Base-by-base conservation (phyloP, 352 stramenopile species). In the Phytophthora fragariaefolia region DNA sequence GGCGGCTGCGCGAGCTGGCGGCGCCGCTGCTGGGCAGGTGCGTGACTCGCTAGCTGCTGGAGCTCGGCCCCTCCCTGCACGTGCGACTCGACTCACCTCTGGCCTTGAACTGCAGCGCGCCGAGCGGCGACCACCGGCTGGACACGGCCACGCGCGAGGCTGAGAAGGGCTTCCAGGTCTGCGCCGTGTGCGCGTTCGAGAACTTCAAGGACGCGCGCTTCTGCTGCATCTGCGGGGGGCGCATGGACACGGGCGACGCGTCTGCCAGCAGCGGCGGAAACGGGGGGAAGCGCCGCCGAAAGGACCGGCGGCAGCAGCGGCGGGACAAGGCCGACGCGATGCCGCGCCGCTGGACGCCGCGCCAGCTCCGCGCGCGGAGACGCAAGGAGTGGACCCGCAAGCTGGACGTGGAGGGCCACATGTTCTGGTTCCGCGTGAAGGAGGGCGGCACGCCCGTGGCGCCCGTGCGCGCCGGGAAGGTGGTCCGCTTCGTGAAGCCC, bases 321-420 rank as follows among this genome's bases (percentile, higher is more conserved):
- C 12, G 12, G 30, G 10, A n/a, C 8, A 18, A 43, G 36, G 10
- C 17, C 17, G 5, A 7, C 4, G 36, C n/a, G n/a, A n/a, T 62
- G 24, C 51, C 56, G n/a, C 54, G 36, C n/a, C 56, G 73, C 9
- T 69, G 76, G 28, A 76, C 67, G 23, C 57, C 65, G 40, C 74
- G 69, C 1, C 77, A 85, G 28, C 52, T 81, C 4, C 74, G 74
- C 18, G 77, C 69, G 27, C 76, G 66, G 45, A 82, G 69, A 20
- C 72, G 82, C 18, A 87, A 83, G 60, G 78, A 88, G 52, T 91
- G 82, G 82, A 68, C 64, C 5, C 76, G 82, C 1, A 84, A 78
- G 32, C 28, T 89, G 32, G 82, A 91, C 40, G 64, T 89, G 28
- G 62, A 86, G 36, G 80, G 82, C 20, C 69, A 80, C 3, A 66